These are phyloP conservation scores for Bretschneidera sinensis DNA, from an alignment of 345 rosid species.

Conservation along the genomic window DNA sequence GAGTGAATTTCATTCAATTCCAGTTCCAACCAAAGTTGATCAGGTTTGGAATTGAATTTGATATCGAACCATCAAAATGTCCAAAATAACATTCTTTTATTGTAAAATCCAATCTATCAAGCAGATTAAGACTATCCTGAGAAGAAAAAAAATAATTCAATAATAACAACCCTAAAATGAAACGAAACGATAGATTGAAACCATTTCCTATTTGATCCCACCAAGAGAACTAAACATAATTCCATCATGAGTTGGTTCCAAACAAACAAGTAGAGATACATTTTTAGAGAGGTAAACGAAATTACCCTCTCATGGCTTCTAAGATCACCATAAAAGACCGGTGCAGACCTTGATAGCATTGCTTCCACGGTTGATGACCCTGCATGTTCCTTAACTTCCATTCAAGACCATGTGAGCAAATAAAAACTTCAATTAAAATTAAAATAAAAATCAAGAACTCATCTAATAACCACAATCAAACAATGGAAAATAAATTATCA, in stretches of 20 bases:
- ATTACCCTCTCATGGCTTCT: slow-evolving; percentile 90
- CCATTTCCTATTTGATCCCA: not conserved
- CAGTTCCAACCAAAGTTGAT: too few relatives aligned
- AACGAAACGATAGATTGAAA: too few relatives aligned
- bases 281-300: not conserved
- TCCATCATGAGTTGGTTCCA: not conserved
- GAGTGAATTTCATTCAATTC: too few relatives aligned
- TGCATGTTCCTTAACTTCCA: slow-evolving; percentile 43
- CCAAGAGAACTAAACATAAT: too few relatives aligned
- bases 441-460: not conserved
- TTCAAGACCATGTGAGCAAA: slow-evolving; percentile 1
- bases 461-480: too few relatives aligned
- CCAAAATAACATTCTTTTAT: too few relatives aligned
- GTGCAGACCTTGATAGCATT: slow-evolving; percentile 68
- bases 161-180: too few relatives aligned
- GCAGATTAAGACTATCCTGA: too few relatives aligned
- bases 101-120: too few relatives aligned
- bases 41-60: not conserved
- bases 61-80: too few relatives aligned
- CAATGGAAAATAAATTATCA: not conserved
- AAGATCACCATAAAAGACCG: slow-evolving; percentile 71
- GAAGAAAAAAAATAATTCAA: too few relatives aligned
- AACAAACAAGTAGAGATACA: too few relatives aligned
- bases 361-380: slow-evolving; percentile 71
- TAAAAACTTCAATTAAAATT: not conserved